These are phyloP conservation scores for Candida multigemmis DNA, from an alignment of 805 yeast species.

Conservation along the genomic window DNA sequence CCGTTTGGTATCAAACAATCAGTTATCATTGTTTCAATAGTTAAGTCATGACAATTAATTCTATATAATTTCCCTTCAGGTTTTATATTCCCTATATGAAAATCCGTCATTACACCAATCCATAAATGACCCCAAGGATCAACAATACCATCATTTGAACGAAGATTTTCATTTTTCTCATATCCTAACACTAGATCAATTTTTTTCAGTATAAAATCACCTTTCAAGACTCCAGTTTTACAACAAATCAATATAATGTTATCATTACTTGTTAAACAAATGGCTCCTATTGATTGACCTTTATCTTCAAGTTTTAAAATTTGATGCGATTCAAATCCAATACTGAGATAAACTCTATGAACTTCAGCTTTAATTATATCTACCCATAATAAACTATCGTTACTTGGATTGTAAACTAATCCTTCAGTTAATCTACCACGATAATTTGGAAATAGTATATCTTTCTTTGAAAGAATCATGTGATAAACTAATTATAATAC, in stretches of 20 bases:
- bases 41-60: constrained; percentile 20
- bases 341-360: constrained; percentile 19
- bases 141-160: constrained; percentile 76
- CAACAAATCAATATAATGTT: constrained; percentile 52
- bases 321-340: constrained; percentile 19
- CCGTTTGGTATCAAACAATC: constrained; percentile 63
- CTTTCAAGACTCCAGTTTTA: constrained; percentile 54
- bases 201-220: constrained; percentile 29
- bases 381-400: constrained; percentile 42
- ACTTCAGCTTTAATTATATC: constrained; percentile 32
- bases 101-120: constrained; percentile 74
- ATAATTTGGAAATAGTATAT: constrained; percentile 16
- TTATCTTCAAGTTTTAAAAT: constrained; percentile 24
- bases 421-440: constrained; percentile 56
- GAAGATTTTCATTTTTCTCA: constrained; percentile 10
- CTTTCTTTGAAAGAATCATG: constrained; percentile 3
- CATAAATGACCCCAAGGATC: constrained; percentile 71
- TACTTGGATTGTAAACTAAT: constrained; percentile 49
- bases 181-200: constrained; percentile 33
- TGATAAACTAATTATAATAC: too few species aligned
- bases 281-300: constrained; percentile 54
- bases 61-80: constrained; percentile 44
- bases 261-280: constrained; percentile 54
- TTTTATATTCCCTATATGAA: constrained; percentile 15
- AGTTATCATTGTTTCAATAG: constrained; percentile 19